phyloP scores from a whole-genome alignment of 1,284 basidiomycete genomes.

The Hypsizygus ulmarius region DNA sequence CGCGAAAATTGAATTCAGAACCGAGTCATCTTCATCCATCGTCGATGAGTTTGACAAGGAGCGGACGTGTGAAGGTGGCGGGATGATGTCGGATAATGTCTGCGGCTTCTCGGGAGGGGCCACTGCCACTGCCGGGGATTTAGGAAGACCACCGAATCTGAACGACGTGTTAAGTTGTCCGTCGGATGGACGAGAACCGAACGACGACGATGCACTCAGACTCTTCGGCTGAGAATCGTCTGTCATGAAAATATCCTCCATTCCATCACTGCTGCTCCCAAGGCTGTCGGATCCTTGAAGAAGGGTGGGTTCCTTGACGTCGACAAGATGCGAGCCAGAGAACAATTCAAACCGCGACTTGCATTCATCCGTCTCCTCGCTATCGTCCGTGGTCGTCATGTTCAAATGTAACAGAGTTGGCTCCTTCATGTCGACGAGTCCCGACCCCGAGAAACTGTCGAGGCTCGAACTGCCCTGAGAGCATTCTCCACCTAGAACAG shows the following conservation, averaged over 20 bases:
- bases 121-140: slow-evolving; percentile 20
- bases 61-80: slow-evolving; percentile 51
- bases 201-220: slow-evolving; percentile 31
- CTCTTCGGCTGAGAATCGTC: slow-evolving; percentile 22
- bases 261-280: slow-evolving; percentile 19
- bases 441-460: slow-evolving; percentile 23
- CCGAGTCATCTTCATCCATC: slow-evolving; percentile 50
- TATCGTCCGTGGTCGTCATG: slow-evolving; percentile 11
- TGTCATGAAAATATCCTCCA: slow-evolving; percentile 22
- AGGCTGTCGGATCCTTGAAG: slow-evolving; percentile 35
- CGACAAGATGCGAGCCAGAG: slow-evolving; percentile 29
- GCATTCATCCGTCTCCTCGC: slow-evolving; percentile 9
- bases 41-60: slow-evolving; percentile 45
- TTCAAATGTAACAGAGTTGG: slow-evolving; percentile 19
- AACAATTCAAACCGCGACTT: slow-evolving; percentile 25
- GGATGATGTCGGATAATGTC: slow-evolving; percentile 73
- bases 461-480: slow-evolving; percentile 19
- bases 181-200: slow-evolving; percentile 50
- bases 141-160: slow-evolving; percentile 64
- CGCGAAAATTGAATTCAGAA: slow-evolving; percentile 59
- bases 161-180: slow-evolving; percentile 67
- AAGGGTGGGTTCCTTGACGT: slow-evolving; percentile 38
- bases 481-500: slow-evolving; percentile 18
- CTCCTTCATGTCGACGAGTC: slow-evolving; percentile 23
- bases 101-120: slow-evolving; percentile 33